Base-by-base conservation (phyloP, 345 rosid genomes). In the Noccaea bulbosa region DNA sequence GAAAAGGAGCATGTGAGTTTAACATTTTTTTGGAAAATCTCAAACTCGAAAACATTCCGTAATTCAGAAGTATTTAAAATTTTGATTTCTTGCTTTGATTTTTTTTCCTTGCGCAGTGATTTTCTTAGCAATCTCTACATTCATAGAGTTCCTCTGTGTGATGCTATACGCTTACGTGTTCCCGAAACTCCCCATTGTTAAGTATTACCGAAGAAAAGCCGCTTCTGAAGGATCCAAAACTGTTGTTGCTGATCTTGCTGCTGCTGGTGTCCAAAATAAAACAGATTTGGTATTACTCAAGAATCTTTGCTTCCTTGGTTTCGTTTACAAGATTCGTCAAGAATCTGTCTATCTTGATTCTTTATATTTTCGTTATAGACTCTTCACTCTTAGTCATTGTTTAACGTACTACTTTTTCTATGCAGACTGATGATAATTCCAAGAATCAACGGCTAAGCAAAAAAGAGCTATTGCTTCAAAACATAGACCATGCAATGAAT, bases 141-240 rank as follows among this genome's bases (percentile, higher is more conserved):
- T 81, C 67, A 67, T 81, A 39, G 98, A 89, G 63, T 75, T 91
- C 11, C 44, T 86, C 0, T 91, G 97, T 12, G 71, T 84, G 32
- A 27, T 94, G 5, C 62, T 94, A 11, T 94, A 91, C 54, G 83
- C 95, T 1, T 79, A 55, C 52, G 63, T 75, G 67, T 88, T 94
- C 62, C 96, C 91, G 0, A 91, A 89, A 62, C 78, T 91, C 9
- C 89, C 97, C 0, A 78, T 91, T 5, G 93, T 91, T 68, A 91
- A 88, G 67, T 84, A 91, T 76, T 94, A 85, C 71, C 86, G 92
- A 15, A 9, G 84, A 0, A 85, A 82, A 78, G 93, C 97, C 0
- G 88, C 96, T 12, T 81, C 70, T 1, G 97, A 94, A 86, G 99
- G 99, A 75, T 86, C 97, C 3, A 88, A 79, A 72, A 94, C 92